Conservation (phyloP, 805 yeast genomes). For the Suhomyces sp. region DNA sequence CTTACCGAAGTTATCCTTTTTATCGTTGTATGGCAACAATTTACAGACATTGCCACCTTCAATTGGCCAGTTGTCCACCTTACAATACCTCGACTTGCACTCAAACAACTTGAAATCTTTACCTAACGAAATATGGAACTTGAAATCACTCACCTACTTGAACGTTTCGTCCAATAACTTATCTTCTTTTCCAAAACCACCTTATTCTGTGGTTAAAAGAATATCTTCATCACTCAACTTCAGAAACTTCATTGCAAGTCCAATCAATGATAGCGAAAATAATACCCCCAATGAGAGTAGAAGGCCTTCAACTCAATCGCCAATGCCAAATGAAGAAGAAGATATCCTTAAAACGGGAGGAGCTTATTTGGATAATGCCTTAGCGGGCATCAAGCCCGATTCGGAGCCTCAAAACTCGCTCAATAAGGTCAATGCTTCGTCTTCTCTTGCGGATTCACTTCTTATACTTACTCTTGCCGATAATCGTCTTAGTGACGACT, state of each 20-base stretch:
- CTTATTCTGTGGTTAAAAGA: slow-evolving; percentile 29
- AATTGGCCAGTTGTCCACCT: slow-evolving; percentile 55
- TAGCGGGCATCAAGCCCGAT: not conserved
- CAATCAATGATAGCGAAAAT: slow-evolving; percentile 7
- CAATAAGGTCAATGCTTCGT: slow-evolving; percentile 6
- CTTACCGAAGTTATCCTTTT: slow-evolving; percentile 55
- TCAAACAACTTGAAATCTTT: slow-evolving; percentile 73
- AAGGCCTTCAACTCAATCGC: slow-evolving; percentile 8
- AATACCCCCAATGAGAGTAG: slow-evolving; percentile 4
- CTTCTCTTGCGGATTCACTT: slow-evolving; percentile 49
- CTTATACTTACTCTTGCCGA: slow-evolving; percentile 68
- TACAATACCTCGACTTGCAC: slow-evolving; percentile 74
- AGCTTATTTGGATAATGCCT: not conserved
- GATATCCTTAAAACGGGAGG: too few species aligned
- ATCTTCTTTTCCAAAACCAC: slow-evolving; percentile 56
- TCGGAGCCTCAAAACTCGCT: slow-evolving; percentile 4
- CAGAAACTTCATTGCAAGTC: slow-evolving; percentile 7
- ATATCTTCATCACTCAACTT: slow-evolving; percentile 30
- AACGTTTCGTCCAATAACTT: slow-evolving; percentile 75
- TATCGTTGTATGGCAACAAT: slow-evolving; percentile 74
- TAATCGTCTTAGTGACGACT: slow-evolving; percentile 76
- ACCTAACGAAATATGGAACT: slow-evolving; percentile 64
- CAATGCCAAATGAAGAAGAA: not conserved
- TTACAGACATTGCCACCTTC: slow-evolving; percentile 66
- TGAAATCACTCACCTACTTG: slow-evolving; percentile 52